phyloP scores from a whole-genome alignment of 2,329 filamentous ascomycete species.

The Fusarium citri region DNA sequence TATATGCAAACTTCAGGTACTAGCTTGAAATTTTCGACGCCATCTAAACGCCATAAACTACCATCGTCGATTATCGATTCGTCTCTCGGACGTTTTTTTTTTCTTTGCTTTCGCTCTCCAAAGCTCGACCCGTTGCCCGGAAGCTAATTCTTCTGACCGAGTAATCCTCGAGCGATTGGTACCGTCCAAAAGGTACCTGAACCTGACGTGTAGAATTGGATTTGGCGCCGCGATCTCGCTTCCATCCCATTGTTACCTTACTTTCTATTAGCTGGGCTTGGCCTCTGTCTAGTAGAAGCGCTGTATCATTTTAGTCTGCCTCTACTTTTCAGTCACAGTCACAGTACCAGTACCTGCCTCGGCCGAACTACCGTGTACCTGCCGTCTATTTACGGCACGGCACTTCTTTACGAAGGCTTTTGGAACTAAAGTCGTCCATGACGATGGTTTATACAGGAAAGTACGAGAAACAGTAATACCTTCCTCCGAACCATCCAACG shows the following conservation, averaged over 20 bases:
- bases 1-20: constrained; percentile 12
- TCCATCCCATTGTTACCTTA: constrained; percentile 8
- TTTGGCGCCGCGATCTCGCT: neutral
- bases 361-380: neutral
- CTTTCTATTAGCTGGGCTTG: constrained; percentile 20
- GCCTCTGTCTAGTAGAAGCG: constrained; percentile 2
- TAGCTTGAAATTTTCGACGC: constrained; percentile 14
- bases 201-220: neutral
- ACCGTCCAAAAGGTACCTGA: neutral
- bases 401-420: constrained; percentile 13
- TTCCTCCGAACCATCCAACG: constrained; percentile 2
- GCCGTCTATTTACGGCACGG: constrained; percentile 6
- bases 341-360: neutral
- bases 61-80: constrained; percentile 10
- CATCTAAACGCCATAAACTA: constrained; percentile 16
- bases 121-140: constrained; percentile 8
- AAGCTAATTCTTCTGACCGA: constrained; percentile 16
- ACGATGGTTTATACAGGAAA: constrained; percentile 12
- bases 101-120: neutral
- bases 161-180: constrained; percentile 1
- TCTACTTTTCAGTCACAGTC: neutral
- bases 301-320: neutral
- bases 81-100: neutral
- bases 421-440: constrained; percentile 15
- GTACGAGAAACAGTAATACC: constrained; percentile 3